phyloP scores from a whole-genome alignment of 768 basidiomycete species.

The Mycena alexandri region DNA sequence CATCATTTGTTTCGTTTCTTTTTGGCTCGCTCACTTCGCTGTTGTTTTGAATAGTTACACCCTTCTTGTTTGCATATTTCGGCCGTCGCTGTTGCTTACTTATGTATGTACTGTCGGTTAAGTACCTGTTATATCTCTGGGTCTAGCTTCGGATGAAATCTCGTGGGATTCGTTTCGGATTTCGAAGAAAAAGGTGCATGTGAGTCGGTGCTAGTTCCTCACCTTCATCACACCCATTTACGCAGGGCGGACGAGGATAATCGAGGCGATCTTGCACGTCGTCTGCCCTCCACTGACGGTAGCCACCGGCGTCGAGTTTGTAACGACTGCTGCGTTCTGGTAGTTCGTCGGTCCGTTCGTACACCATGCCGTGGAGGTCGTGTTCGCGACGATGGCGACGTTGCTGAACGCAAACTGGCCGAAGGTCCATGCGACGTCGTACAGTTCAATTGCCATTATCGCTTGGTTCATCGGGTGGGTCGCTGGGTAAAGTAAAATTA shows the following conservation, averaged over 20 bases:
- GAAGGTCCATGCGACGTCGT: constrained; percentile 35
- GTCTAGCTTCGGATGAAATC: no score
- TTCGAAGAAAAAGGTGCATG: no score
- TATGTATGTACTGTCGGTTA: constrained; percentile 7
- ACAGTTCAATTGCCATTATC: constrained; percentile 35
- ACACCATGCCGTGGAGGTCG: constrained; percentile 33
- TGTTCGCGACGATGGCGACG: constrained; percentile 33
- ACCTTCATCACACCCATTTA: no score
- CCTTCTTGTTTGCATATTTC: constrained; percentile 8
- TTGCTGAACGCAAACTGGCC: constrained; percentile 35
- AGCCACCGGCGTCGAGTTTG: constrained; percentile 26
- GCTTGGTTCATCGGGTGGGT: constrained; percentile 36
- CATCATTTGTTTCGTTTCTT: constrained; percentile 5
- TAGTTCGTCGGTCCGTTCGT: constrained; percentile 32
- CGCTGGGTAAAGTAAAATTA: constrained; percentile 5
- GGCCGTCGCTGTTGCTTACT: not conserved
- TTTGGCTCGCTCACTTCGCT: not conserved
- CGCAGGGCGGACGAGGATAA: constrained; percentile 26
- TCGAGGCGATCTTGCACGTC: constrained; percentile 30
- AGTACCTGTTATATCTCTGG: constrained; percentile 5
- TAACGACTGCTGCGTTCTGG: constrained; percentile 31
- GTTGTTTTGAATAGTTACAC: constrained; percentile 19
- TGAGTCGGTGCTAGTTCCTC: no score
- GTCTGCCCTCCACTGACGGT: constrained; percentile 29
- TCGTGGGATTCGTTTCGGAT: no score